Conservation (phyloP, 2,329 filamentous ascomycete genomes). For the Xylariaceae sp. region DNA sequence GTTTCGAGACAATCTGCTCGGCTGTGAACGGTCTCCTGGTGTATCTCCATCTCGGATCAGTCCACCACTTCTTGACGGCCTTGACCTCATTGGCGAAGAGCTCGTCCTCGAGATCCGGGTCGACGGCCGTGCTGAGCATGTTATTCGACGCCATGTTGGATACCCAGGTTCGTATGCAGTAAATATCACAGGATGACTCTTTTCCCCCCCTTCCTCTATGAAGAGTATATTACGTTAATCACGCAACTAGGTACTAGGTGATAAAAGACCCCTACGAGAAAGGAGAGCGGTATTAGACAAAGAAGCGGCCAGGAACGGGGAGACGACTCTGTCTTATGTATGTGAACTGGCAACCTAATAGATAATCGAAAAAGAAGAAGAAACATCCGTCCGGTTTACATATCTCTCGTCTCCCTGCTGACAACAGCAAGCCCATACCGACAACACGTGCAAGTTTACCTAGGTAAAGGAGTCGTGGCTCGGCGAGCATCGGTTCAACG, state of each 20-base stretch:
- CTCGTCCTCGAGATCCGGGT: slow-evolving; percentile 55
- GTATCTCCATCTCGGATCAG: slow-evolving; percentile 81
- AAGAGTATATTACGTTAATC: slow-evolving; percentile 5
- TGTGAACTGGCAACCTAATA: not conserved
- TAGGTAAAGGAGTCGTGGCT: slow-evolving; percentile 15
- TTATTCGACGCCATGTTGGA: slow-evolving; percentile 55
- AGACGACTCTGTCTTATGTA: no score
- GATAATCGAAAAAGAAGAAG: not conserved
- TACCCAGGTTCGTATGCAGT: not conserved
- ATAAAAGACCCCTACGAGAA: not conserved
- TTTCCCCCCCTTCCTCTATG: slow-evolving; percentile 5
- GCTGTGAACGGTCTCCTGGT: slow-evolving; percentile 92
- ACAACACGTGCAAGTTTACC: not conserved
- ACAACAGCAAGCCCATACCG: no score
- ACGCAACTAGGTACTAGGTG: not conserved
- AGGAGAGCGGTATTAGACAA: not conserved
- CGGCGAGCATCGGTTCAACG: slow-evolving; percentile 34
- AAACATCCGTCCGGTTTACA: not conserved
- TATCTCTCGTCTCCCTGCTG: not conserved
- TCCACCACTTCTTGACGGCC: slow-evolving; percentile 92
- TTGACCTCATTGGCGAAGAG: slow-evolving; percentile 77
- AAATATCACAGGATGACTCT: not conserved
- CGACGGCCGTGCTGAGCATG: slow-evolving; percentile 54
- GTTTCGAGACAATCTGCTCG: slow-evolving; percentile 94
- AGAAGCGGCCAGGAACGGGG: not conserved